These are phyloP conservation scores for Rhizomucor pusillus DNA, from an alignment of 371 early-diverging fungal species.

Conservation along the genomic window DNA sequence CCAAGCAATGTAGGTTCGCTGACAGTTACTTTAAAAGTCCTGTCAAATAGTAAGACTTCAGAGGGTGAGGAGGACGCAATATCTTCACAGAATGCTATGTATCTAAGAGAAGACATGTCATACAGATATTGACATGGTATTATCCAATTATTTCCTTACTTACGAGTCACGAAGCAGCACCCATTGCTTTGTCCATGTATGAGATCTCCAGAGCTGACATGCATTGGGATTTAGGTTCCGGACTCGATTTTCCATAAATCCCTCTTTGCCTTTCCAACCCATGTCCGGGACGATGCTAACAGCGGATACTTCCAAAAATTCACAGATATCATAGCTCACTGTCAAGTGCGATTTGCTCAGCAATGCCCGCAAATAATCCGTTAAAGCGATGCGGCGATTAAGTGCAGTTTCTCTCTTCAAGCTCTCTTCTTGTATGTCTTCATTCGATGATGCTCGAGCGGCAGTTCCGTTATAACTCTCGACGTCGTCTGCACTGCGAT, in stretches of 20 bases:
- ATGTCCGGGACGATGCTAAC: slow-evolving; percentile 73
- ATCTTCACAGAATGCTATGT: slow-evolving; percentile 56
- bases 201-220: slow-evolving; percentile 34
- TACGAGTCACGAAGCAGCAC: slow-evolving; percentile 76
- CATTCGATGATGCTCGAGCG: slow-evolving; percentile 1
- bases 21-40: slow-evolving; percentile 38
- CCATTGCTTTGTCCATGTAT: slow-evolving; percentile 69
- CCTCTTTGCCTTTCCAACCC: slow-evolving; percentile 89
- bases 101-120: slow-evolving; percentile 17
- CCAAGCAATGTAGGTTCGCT: slow-evolving; percentile 28
- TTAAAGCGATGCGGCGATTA: slow-evolving; percentile 58
- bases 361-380: slow-evolving; percentile 58
- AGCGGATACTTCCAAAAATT: slow-evolving; percentile 77
- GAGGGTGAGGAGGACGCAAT: slow-evolving; percentile 54
- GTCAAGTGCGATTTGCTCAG: slow-evolving; percentile 60
- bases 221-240: slow-evolving; percentile 35
- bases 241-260: slow-evolving; percentile 61
- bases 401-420: slow-evolving; percentile 33
- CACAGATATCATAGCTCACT: slow-evolving; percentile 73
- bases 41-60: slow-evolving; percentile 74
- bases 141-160: slow-evolving; percentile 9
- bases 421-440: slow-evolving; percentile 8
- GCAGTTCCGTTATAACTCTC: slow-evolving; percentile 1
- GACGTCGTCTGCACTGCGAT: slow-evolving; percentile 20
- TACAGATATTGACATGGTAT: background rate